Conservation (phyloP, 495 filamentous ascomycete genomes). For the Penicillium cinerascens region DNA sequence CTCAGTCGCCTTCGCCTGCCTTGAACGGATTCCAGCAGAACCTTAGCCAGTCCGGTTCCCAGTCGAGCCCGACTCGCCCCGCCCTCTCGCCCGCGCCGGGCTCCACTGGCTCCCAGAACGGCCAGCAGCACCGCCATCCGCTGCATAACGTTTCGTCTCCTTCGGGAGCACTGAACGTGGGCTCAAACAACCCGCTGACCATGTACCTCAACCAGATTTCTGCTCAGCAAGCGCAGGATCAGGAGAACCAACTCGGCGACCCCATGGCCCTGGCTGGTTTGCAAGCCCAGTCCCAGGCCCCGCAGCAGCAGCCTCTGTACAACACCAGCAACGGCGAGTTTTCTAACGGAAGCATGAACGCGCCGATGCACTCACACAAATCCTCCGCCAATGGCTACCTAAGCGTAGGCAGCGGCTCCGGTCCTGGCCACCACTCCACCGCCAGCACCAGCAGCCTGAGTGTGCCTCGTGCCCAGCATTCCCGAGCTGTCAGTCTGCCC, state of each 20-base stretch:
- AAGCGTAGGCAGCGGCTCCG: conserved; percentile 66
- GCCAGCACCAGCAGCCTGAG: conserved; percentile 63
- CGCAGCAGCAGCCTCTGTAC: conserved; percentile 50
- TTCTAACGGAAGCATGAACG: conserved; percentile 51
- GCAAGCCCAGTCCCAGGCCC: conserved; percentile 64
- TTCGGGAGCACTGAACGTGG: conserved; percentile 71
- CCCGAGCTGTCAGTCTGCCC: conserved; percentile 79
- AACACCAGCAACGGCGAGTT: conserved; percentile 52
- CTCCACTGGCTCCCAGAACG: conserved; percentile 53
- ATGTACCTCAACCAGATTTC: conserved; percentile 88
- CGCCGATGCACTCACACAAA: conserved; percentile 53
- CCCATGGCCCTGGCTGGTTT: conserved; percentile 46
- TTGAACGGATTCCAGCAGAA: conserved; percentile 49
- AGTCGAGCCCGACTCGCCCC: conserved; percentile 64
- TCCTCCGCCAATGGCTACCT: conserved; percentile 51
- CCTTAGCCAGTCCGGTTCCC: conserved; percentile 58
- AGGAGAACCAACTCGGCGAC: conserved; percentile 50
- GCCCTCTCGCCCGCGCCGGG: conserved; percentile 54
- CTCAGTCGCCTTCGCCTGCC: conserved; percentile 58
- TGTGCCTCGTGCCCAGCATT: conserved; percentile 66
- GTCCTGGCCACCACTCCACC: conserved; percentile 47
- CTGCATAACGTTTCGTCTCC: conserved; percentile 56
- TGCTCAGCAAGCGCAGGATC: conserved; percentile 67
- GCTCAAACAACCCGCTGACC: conserved; percentile 84
- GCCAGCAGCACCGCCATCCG: conserved; percentile 46